Conservation (phyloP, 495 filamentous ascomycete genomes). For the Penicillium coffeae region DNA sequence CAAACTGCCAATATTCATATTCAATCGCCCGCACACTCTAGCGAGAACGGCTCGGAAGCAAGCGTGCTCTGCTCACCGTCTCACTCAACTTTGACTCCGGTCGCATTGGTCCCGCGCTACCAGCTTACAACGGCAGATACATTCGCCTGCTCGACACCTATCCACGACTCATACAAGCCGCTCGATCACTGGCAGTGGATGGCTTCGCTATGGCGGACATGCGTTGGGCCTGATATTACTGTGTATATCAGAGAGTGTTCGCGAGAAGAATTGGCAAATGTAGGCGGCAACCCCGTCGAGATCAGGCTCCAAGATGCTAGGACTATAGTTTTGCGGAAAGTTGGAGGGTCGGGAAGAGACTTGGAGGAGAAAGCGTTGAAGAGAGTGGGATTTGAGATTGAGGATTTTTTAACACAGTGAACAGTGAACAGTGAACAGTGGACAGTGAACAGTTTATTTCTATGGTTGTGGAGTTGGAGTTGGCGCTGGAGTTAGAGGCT, state of each 20-base stretch:
- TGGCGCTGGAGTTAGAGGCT: too few relatives aligned
- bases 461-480: neutral
- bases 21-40: conserved; percentile 26
- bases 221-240: conserved; percentile 81
- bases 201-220: conserved; percentile 88
- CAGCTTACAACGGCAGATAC: conserved; percentile 71
- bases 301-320: conserved; percentile 49
- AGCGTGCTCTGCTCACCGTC: conserved; percentile 12
- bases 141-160: conserved; percentile 67
- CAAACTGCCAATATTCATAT: conserved; percentile 29
- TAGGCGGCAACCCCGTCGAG: conserved; percentile 46
- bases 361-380: conserved; percentile 65
- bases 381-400: conserved; percentile 76
- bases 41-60: conserved; percentile 26
- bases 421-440: neutral
- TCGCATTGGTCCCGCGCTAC: conserved; percentile 74
- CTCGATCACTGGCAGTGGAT: conserved; percentile 98
- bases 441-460: neutral
- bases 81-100: conserved; percentile 39
- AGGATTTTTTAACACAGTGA: conserved; percentile 61
- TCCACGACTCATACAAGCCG: conserved; percentile 71
- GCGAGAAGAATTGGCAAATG: conserved; percentile 44
- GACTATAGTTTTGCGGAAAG: conserved; percentile 56
- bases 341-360: conserved; percentile 29
- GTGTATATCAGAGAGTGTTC: conserved; percentile 53